Percentiles rank a stretch among this genome's conserved stretches.
Evolutionary conservation across 2,329 filamentous ascomycete genomes (phyloP).

Genomic region (Sporothrix globosa): DNA sequence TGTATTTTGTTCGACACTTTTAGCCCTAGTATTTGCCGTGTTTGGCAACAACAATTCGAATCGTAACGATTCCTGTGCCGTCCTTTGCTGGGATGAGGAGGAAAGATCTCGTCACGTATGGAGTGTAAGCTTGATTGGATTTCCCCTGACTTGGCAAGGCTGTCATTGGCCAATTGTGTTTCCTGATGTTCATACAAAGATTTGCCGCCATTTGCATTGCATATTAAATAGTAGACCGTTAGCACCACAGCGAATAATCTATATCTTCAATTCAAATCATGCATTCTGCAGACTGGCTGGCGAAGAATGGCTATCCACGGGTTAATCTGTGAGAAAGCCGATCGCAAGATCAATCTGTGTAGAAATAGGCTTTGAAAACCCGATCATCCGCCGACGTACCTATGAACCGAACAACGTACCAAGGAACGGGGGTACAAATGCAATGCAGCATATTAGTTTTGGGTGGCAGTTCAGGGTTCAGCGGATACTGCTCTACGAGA

Average conservation of each 20-base stretch:
- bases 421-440: not conserved
- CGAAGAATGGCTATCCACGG: conserved; percentile 1
- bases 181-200: too few relatives aligned
- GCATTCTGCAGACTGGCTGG: not conserved
- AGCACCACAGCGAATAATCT: not conserved
- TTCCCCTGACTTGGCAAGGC: not conserved
- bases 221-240: not conserved
- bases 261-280: not conserved
- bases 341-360: not conserved
- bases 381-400: not conserved
- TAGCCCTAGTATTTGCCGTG: not conserved
- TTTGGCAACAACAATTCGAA: not conserved
- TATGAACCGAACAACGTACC: not conserved
- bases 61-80: too few relatives aligned
- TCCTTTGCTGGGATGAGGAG: not conserved
- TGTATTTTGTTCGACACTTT: not conserved
- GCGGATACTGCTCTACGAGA: too few relatives aligned
- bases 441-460: not conserved
- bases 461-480: not conserved
- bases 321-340: not conserved
- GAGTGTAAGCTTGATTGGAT: not conserved
- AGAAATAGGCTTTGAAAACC: not conserved
- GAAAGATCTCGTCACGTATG: not conserved
- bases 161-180: not conserved
- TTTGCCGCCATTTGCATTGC: not conserved